These are phyloP conservation scores for Boletus coccyginus DNA, from an alignment of 768 basidiomycete species.

Conservation along the genomic window DNA sequence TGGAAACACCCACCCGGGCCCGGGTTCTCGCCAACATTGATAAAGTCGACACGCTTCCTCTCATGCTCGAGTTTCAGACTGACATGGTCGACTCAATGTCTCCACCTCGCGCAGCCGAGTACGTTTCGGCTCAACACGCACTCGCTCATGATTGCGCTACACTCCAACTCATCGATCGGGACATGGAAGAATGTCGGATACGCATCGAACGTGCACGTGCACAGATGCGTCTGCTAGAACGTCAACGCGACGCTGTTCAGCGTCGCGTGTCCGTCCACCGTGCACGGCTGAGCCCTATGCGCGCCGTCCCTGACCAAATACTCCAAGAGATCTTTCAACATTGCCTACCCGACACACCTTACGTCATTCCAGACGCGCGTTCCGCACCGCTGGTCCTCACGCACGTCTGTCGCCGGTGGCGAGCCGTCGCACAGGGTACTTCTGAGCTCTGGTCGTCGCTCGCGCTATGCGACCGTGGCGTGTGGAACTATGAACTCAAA, in stretches of 20 bases:
- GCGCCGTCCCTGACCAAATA: conserved; percentile 30
- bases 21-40: neutral
- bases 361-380: conserved; percentile 18
- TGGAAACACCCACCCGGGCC: neutral
- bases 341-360: conserved; percentile 25
- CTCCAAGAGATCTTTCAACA: conserved; percentile 31
- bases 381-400: conserved; percentile 33
- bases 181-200: conserved; percentile 18
- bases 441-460: conserved; percentile 34
- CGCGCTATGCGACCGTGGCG: conserved; percentile 25
- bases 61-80: conserved; percentile 4
- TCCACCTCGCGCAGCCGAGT: conserved; percentile 18
- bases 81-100: conserved; percentile 23
- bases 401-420: conserved; percentile 34
- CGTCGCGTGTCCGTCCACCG: conserved; percentile 19
- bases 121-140: conserved; percentile 15
- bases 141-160: conserved; percentile 15
- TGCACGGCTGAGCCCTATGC: conserved; percentile 30
- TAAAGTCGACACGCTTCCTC: neutral
- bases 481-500: conserved; percentile 28
- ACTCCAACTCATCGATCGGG: conserved; percentile 14
- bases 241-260: conserved; percentile 15
- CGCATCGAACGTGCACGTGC: conserved; percentile 13
- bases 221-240: conserved; percentile 18
- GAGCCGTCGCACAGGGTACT: conserved; percentile 25